Conservation (phyloP, 1,284 basidiomycete genomes). For the Ustilago shanxiensis region DNA sequence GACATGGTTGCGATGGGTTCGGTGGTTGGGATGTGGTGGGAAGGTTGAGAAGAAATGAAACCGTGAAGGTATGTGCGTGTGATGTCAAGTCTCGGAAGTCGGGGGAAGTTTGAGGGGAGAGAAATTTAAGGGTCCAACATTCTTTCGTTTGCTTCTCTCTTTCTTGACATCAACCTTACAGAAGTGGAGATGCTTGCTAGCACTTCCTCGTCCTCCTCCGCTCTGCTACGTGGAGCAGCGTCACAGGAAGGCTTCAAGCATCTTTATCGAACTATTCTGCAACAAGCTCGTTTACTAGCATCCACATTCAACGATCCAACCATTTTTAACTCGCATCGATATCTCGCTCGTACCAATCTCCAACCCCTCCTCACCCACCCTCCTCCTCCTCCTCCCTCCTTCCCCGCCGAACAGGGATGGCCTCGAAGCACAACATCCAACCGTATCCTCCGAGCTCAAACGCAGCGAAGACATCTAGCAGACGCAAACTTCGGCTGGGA, state of each 20-base stretch:
- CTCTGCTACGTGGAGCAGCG: conserved; percentile 2
- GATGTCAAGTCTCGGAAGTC: conserved; percentile 28
- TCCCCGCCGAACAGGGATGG: neutral
- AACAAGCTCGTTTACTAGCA: conserved; percentile 41
- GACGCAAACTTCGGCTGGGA: conserved; percentile 49
- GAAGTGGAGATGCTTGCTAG: conserved; percentile 12
- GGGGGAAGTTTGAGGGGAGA: conserved; percentile 13
- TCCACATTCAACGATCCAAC: conserved; percentile 27
- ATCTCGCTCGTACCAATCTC: conserved; percentile 38
- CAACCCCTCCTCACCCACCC: conserved; percentile 26
- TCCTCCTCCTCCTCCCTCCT: neutral
- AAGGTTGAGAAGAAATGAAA: neutral
- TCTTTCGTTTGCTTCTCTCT: conserved; percentile 1
- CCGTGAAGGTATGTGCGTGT: conserved; percentile 11
- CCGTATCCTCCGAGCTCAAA: conserved; percentile 14
- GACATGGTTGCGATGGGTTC: neutral
- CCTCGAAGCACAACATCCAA: conserved; percentile 15
- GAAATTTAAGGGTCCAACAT: conserved; percentile 25
- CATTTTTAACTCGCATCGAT: conserved; percentile 35
- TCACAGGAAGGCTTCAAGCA: conserved; percentile 30
- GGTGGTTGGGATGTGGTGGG: neutral
- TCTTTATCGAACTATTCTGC: conserved; percentile 39
- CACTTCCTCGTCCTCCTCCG: conserved; percentile 14
- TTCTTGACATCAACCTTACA: neutral
- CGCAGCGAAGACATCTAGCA: conserved; percentile 40